Evolutionary conservation across 2,329 filamentous ascomycete species (phyloP).

Genomic region (Blastomyces percursus): DNA sequence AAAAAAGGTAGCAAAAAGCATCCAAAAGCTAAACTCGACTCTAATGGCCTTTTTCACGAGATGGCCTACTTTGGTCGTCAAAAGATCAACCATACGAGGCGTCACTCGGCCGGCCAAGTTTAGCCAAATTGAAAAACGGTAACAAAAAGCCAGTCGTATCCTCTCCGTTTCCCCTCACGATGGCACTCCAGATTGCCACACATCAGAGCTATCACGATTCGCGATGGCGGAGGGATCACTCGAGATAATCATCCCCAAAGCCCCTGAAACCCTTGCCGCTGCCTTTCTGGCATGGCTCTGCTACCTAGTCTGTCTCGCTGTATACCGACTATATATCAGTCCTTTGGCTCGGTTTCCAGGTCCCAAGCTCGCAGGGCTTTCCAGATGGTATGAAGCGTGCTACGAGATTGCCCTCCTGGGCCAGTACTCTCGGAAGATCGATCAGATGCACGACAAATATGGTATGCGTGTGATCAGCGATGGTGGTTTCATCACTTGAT

Average conservation of each 20-base stretch:
- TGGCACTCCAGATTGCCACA: background rate
- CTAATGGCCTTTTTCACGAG: too few relatives aligned
- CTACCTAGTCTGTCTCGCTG: slow-evolving; percentile 10
- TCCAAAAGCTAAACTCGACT: too few relatives aligned
- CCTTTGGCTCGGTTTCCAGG: slow-evolving; percentile 16
- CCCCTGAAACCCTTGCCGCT: background rate
- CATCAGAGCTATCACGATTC: background rate
- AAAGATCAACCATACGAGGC: too few relatives aligned
- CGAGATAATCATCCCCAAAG: background rate
- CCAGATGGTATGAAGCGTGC: slow-evolving; percentile 18
- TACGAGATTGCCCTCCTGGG: slow-evolving; percentile 18
- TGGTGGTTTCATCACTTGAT: background rate
- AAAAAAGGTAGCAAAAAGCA: too few relatives aligned
- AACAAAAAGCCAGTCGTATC: too few relatives aligned
- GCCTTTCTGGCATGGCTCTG: background rate
- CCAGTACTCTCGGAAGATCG: slow-evolving; percentile 14
- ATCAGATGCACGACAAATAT: slow-evolving; percentile 18
- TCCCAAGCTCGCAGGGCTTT: slow-evolving; percentile 16
- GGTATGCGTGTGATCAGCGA: slow-evolving; percentile 10
- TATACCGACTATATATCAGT: slow-evolving; percentile 15
- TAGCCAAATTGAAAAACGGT: too few relatives aligned
- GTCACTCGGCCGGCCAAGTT: too few relatives aligned
- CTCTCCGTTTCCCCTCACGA: background rate
- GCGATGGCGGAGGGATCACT: background rate
- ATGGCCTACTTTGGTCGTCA: too few relatives aligned